phyloP scores from a whole-genome alignment of 2,329 filamentous ascomycete genomes.

The Corinectria fuckeliana region DNA sequence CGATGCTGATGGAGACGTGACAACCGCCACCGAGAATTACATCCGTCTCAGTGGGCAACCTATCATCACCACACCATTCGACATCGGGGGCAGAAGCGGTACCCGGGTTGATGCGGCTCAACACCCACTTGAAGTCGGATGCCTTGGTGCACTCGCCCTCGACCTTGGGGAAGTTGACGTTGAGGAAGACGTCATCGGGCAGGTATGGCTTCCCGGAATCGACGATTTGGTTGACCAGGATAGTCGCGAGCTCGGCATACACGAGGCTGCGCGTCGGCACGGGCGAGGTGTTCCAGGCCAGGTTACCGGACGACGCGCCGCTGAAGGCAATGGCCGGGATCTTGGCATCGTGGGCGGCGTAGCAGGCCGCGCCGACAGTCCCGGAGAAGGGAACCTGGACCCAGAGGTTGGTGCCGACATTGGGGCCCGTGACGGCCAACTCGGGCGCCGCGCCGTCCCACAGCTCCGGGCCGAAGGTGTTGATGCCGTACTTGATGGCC shows the following conservation, averaged over 20 bases:
- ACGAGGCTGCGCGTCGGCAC: conserved; percentile 60
- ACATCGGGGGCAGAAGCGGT: conserved; percentile 62
- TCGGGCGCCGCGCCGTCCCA: conserved; percentile 62
- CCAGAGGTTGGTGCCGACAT: conserved; percentile 65
- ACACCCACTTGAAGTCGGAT: conserved; percentile 66
- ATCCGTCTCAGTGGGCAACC: conserved; percentile 64
- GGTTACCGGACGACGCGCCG: conserved; percentile 56
- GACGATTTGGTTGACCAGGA: conserved; percentile 62
- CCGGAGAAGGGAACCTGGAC: conserved; percentile 65
- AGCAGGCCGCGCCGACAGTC: conserved; percentile 69
- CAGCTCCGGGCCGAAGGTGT: conserved; percentile 58
- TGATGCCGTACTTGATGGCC: conserved; percentile 67
- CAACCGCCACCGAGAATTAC: conserved; percentile 62
- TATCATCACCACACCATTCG: conserved; percentile 58
- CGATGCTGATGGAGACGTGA: conserved; percentile 68
- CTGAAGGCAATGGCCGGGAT: conserved; percentile 75
- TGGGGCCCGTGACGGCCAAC: conserved; percentile 70
- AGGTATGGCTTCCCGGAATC: conserved; percentile 67
- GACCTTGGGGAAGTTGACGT: conserved; percentile 71
- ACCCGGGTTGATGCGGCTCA: conserved; percentile 66
- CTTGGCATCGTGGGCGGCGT: conserved; percentile 59
- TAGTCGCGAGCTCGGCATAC: conserved; percentile 69
- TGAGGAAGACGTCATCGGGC: conserved; percentile 66
- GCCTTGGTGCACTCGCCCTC: conserved; percentile 56
- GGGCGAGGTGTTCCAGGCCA: conserved; percentile 61